Evolutionary conservation across 2,329 filamentous ascomycete genomes (phyloP).

Genomic region (Cladophialophora exuberans): DNA sequence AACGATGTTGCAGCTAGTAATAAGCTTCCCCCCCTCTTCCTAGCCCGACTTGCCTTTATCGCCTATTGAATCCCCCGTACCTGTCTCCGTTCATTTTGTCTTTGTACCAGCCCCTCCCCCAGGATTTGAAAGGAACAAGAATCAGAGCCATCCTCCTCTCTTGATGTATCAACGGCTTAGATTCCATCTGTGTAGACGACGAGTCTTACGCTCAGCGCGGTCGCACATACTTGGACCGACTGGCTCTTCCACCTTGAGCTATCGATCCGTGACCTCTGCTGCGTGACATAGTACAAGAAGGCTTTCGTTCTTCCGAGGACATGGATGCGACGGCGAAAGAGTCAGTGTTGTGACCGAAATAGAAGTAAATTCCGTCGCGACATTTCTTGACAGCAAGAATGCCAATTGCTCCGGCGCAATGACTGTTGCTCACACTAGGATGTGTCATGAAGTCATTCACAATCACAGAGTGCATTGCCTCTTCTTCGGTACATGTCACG

Average conservation of each 20-base stretch:
- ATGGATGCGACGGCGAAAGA: slow-evolving; percentile 83
- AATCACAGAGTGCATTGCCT: slow-evolving; percentile 76
- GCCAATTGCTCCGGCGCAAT: slow-evolving; percentile 85
- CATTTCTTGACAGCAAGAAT: slow-evolving; percentile 89
- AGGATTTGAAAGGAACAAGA: background rate
- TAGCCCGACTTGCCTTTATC: background rate
- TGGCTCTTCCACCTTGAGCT: slow-evolving; percentile 49
- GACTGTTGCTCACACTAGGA: slow-evolving; percentile 77
- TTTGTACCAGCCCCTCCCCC: background rate
- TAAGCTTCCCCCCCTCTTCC: slow-evolving; percentile 1
- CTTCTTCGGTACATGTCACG: slow-evolving; percentile 73
- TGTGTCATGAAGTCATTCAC: slow-evolving; percentile 89
- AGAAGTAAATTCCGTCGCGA: slow-evolving; percentile 74
- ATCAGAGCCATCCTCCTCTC: no score
- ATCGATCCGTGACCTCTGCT: slow-evolving; percentile 57
- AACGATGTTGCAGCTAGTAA: slow-evolving; percentile 7
- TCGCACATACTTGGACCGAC: slow-evolving; percentile 32
- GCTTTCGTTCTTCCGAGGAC: slow-evolving; percentile 74
- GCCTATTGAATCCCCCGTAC: no score
- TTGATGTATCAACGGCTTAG: no score
- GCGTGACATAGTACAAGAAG: slow-evolving; percentile 87
- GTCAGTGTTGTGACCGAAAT: slow-evolving; percentile 97
- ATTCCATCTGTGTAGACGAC: no score
- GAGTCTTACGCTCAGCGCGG: background rate
- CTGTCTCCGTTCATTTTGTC: background rate